Evolutionary conservation across 768 basidiomycete species (phyloP).

Genomic region (Agaricus subrufescens): DNA sequence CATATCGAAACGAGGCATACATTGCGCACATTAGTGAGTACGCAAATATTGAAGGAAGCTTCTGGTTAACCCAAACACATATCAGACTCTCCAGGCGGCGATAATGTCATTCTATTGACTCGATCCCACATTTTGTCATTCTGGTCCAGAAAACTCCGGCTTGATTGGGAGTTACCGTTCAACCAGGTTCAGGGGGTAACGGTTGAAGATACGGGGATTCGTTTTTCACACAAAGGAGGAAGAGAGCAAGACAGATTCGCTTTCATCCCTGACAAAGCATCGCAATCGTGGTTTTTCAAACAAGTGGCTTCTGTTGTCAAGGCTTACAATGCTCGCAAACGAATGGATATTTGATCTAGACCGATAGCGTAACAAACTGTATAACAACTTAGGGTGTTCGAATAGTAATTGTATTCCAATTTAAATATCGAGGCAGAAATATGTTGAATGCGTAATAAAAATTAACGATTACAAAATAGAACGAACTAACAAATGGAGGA

Average conservation of each 20-base stretch:
- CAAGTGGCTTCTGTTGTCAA: slow-evolving; percentile 76
- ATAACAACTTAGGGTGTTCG: slow-evolving; percentile 4
- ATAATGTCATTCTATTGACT: slow-evolving; percentile 79
- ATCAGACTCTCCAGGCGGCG: slow-evolving; percentile 70
- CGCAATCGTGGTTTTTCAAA: slow-evolving; percentile 78
- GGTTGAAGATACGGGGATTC: slow-evolving; percentile 87
- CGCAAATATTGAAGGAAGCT: neutral
- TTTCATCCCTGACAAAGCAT: slow-evolving; percentile 66
- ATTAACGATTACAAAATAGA: neutral
- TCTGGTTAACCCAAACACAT: slow-evolving; percentile 3
- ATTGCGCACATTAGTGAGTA: slow-evolving; percentile 86
- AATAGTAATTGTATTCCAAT: slow-evolving; percentile 12
- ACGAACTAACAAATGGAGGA: slow-evolving; percentile 11
- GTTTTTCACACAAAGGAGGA: slow-evolving; percentile 77
- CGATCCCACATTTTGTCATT: slow-evolving; percentile 76
- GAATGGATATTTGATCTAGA: slow-evolving; percentile 51
- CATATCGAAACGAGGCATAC: slow-evolving; percentile 79
- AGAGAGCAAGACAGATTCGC: slow-evolving; percentile 74
- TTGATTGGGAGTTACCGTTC: slow-evolving; percentile 92
- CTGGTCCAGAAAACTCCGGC: slow-evolving; percentile 76
- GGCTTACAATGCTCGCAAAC: slow-evolving; percentile 64
- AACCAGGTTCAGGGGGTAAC: slow-evolving; percentile 82
- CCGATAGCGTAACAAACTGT: slow-evolving; percentile 5
- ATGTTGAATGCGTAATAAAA: no score
- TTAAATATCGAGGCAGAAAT: neutral